Conservation (phyloP, 306 rosid species). For the Prunus kanzakura region DNA sequence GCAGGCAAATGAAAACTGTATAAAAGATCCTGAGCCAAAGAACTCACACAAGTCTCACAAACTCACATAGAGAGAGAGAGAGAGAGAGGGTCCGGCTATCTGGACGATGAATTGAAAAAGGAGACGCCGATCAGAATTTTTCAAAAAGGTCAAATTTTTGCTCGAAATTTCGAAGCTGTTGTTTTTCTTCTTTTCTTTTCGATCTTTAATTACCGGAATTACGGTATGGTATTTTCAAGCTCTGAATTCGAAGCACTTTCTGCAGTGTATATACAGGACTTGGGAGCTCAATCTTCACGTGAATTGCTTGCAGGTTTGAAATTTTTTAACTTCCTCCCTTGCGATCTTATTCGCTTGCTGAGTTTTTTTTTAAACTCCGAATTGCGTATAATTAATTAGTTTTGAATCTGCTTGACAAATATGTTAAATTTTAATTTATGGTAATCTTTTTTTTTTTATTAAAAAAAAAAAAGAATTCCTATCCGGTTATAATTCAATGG, state of each 20-base stretch:
- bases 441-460: background rate
- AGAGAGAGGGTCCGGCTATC: slow-evolving; percentile 35
- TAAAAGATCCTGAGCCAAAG: slow-evolving; percentile 42
- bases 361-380: background rate
- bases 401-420: background rate
- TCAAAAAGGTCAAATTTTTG: slow-evolving; percentile 19
- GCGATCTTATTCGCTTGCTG: too few relatives aligned
- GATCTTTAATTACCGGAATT: background rate
- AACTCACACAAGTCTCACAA: background rate
- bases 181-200: slow-evolving; percentile 3
- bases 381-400: background rate
- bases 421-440: background rate
- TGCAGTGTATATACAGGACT: slow-evolving; percentile 15
- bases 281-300: slow-evolving; percentile 11
- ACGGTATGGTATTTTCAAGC: background rate
- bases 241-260: slow-evolving; percentile 22
- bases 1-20: slow-evolving; percentile 30
- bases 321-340: too few relatives aligned
- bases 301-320: slow-evolving; percentile 5
- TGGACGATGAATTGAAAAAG: slow-evolving; percentile 13
- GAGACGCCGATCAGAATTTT: background rate
- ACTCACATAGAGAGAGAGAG: background rate
- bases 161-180: slow-evolving; percentile 7
- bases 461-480: too few relatives aligned
- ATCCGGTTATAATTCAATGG: slow-evolving; percentile 17